Evolutionary conservation across 2,329 filamentous ascomycete species (phyloP).

Genomic region (Mollisia scopiformis): DNA sequence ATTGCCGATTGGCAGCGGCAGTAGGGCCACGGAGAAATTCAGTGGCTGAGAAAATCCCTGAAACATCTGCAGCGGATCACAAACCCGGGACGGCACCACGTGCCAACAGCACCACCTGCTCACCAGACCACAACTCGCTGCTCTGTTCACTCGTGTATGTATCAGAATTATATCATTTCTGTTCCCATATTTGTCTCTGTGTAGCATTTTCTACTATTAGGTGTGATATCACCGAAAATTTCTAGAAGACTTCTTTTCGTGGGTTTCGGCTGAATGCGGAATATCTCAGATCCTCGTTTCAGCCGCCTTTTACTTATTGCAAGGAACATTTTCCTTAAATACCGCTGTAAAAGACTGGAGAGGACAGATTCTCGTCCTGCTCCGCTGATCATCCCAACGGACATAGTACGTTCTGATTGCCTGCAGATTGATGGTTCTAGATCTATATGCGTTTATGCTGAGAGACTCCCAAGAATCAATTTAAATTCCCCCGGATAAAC

Average conservation of each 20-base stretch:
- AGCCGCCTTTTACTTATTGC: neutral
- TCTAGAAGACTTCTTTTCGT: too few species aligned
- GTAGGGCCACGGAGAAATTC: neutral
- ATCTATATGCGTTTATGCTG: neutral
- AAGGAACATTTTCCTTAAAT: neutral
- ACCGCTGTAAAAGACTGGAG: neutral
- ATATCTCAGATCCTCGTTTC: neutral
- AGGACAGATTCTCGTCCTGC: neutral
- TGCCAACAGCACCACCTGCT: too few species aligned
- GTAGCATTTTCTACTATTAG: too few species aligned
- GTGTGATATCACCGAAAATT: too few species aligned
- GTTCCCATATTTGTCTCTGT: too few species aligned
- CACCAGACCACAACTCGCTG: neutral
- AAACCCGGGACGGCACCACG: too few species aligned
- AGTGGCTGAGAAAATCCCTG: neutral
- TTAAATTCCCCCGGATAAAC: conserved; percentile 2
- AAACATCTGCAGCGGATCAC: too few species aligned
- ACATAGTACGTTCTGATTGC: neutral
- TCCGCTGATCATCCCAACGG: neutral
- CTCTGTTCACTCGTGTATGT: too few species aligned
- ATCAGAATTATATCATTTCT: too few species aligned
- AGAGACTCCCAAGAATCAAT: neutral
- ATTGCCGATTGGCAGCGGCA: neutral
- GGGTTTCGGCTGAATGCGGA: neutral
- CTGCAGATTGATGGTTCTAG: neutral